Percentiles rank a stretch among this genome's conserved stretches.
These are phyloP conservation scores for Articulospora tetracladia DNA, from an alignment of 495 filamentous ascomycete genomes.

Conservation along the genomic window DNA sequence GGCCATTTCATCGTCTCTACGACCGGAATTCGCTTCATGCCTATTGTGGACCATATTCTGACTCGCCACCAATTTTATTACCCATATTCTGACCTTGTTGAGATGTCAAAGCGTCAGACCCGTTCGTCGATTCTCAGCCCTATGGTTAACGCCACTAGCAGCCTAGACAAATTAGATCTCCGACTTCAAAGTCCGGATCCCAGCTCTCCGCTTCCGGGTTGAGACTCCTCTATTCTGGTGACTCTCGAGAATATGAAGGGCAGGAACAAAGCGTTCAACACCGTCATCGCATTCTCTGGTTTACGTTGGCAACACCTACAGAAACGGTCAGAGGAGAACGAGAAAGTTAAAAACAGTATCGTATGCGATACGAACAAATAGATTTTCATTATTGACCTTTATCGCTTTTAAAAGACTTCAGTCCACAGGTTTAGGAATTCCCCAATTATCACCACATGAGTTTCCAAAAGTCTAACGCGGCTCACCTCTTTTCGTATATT, in stretches of 20 bases:
- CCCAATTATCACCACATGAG: no score
- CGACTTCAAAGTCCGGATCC: not conserved
- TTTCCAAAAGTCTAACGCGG: no score
- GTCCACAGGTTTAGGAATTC: no score
- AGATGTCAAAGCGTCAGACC: conserved; percentile 13
- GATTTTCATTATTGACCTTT: no score
- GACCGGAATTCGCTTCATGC: not conserved
- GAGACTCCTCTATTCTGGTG: not conserved
- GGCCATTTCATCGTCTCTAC: conserved; percentile 10
- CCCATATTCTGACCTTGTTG: conserved; percentile 4
- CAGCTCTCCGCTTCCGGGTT: not conserved
- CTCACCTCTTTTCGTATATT: no score
- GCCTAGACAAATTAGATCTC: conserved; percentile 13
- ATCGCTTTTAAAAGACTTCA: no score
- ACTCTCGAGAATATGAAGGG: conserved; percentile 16
- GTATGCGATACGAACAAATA: not conserved
- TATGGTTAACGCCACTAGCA: conserved; percentile 8
- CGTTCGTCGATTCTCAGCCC: not conserved
- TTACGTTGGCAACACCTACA: conserved; percentile 25
- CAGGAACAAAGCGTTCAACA: conserved; percentile 27
- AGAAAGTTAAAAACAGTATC: not conserved
- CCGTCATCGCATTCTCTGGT: conserved; percentile 26
- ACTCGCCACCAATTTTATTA: not conserved
- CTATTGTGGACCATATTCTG: not conserved
- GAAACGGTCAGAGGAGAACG: not conserved